These are phyloP conservation scores for Platismatia glauca DNA, from an alignment of 495 filamentous ascomycete species.

Conservation along the genomic window DNA sequence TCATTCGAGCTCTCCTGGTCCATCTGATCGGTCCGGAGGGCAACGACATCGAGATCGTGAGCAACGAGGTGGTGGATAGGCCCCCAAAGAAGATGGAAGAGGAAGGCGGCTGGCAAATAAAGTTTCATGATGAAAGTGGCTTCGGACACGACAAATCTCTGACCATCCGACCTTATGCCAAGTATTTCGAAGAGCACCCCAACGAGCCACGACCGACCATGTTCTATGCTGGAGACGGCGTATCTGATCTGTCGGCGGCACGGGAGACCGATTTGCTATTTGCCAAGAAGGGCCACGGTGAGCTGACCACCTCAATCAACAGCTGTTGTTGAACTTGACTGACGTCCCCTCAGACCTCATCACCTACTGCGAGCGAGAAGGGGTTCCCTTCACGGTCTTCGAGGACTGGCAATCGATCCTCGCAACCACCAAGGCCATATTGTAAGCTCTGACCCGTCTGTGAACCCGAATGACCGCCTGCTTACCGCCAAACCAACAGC, in stretches of 20 bases:
- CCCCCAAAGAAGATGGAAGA: slow-evolving; percentile 67
- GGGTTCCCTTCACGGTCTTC: slow-evolving; percentile 74
- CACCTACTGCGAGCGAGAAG: slow-evolving; percentile 66
- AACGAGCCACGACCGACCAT: slow-evolving; percentile 58
- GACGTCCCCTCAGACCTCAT: slow-evolving; percentile 54
- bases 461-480: neutral
- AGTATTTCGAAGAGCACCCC: slow-evolving; percentile 43
- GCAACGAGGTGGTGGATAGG: slow-evolving; percentile 63
- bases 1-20: slow-evolving; percentile 75
- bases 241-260: slow-evolving; percentile 81
- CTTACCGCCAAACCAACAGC: slow-evolving; percentile 5
- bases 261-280: slow-evolving; percentile 83
- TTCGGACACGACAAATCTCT: slow-evolving; percentile 93
- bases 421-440: slow-evolving; percentile 61
- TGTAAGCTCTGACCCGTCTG: slow-evolving; percentile 14
- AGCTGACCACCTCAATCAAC: slow-evolving; percentile 17
- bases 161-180: slow-evolving; percentile 76
- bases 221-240: slow-evolving; percentile 86
- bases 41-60: slow-evolving; percentile 71
- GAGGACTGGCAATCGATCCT: slow-evolving; percentile 69
- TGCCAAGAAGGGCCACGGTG: slow-evolving; percentile 83
- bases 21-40: slow-evolving; percentile 65
- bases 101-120: slow-evolving; percentile 75
- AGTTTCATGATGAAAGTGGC: slow-evolving; percentile 76
- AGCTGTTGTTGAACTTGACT: neutral